These are phyloP conservation scores for Nymphaea colorata DNA, from an alignment of 164 flowering plant species.

Conservation along the genomic window DNA sequence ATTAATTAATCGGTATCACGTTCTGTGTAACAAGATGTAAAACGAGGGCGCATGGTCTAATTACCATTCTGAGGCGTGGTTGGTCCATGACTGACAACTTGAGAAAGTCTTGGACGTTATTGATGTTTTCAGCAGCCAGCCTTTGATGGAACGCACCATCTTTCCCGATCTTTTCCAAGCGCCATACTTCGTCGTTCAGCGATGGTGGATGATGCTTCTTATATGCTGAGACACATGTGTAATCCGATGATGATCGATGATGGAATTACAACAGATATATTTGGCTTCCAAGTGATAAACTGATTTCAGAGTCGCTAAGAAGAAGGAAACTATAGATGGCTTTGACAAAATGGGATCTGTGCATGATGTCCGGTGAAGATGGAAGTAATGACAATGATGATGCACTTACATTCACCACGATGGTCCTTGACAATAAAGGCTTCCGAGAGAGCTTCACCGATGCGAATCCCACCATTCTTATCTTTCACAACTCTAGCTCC, in stretches of 20 bases:
- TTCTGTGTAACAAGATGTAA: no score
- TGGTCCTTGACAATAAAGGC: conserved; percentile 63
- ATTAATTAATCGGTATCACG: no score
- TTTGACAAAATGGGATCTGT: background rate
- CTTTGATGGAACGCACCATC: conserved; percentile 17
- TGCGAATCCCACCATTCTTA: conserved; percentile 19
- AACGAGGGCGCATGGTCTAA: no score
- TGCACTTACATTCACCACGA: conserved; percentile 41
- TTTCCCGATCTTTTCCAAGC: conserved; percentile 28
- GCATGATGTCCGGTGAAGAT: background rate
- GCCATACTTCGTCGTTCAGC: conserved; percentile 27
- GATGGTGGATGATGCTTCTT: conserved; percentile 34
- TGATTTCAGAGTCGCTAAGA: no score
- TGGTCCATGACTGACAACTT: conserved; percentile 11
- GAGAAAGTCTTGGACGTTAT: conserved; percentile 26
- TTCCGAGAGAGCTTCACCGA: conserved; percentile 51
- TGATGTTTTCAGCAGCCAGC: conserved; percentile 8
- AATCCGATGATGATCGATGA: no score
- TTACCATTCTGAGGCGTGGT: conserved; percentile 20
- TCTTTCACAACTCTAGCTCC: conserved; percentile 42
- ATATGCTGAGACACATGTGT: conserved; percentile 17
- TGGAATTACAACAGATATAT: no score
- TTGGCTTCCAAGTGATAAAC: no score
- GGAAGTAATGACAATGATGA: background rate
- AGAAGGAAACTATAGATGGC: no score